These are phyloP conservation scores for Globisporangium echinulatum DNA, from an alignment of 352 stramenopile species.

Conservation along the genomic window DNA sequence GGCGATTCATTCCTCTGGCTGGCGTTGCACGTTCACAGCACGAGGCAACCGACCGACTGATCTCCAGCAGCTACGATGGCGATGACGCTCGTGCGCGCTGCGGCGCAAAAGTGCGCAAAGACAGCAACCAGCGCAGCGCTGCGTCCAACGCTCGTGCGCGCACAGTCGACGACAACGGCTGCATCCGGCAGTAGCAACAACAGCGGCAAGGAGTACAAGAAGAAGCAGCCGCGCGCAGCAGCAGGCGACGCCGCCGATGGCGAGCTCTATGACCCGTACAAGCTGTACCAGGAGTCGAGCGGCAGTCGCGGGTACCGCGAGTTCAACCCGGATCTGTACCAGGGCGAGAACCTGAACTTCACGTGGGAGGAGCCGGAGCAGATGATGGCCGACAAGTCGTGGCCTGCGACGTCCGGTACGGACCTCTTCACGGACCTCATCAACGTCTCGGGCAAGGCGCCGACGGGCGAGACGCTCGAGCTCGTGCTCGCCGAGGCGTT, in stretches of 20 bases:
- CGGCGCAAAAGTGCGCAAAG: constrained; percentile 18
- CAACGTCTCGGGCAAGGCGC: constrained; percentile 58
- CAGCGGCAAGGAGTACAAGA: constrained; percentile 11
- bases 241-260: constrained; percentile 6
- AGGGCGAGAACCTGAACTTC: constrained; percentile 42
- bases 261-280: constrained; percentile 77
- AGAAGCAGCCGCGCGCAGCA: constrained; percentile 11
- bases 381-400: constrained; percentile 88
- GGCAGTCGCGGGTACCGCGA: constrained; percentile 69
- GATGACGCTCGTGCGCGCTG: constrained; percentile 38
- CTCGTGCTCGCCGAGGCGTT: constrained; percentile 69
- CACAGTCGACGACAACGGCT: constrained; percentile 6
- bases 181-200: background rate
- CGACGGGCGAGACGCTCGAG: constrained; percentile 55
- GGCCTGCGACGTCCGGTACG: constrained; percentile 67
- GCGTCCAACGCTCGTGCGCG: constrained; percentile 8
- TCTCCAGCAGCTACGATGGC: constrained; percentile 16
- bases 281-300: constrained; percentile 68
- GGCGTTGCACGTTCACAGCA: background rate
- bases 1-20: background rate
- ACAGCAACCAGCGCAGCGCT: constrained; percentile 16
- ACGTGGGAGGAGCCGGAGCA: constrained; percentile 71
- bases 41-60: no score
- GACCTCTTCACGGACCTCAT: constrained; percentile 79
- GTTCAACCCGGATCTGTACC: constrained; percentile 67